These are phyloP conservation scores for Saturnispora ahearnii DNA, from an alignment of 805 yeast genomes.

Conservation along the genomic window DNA sequence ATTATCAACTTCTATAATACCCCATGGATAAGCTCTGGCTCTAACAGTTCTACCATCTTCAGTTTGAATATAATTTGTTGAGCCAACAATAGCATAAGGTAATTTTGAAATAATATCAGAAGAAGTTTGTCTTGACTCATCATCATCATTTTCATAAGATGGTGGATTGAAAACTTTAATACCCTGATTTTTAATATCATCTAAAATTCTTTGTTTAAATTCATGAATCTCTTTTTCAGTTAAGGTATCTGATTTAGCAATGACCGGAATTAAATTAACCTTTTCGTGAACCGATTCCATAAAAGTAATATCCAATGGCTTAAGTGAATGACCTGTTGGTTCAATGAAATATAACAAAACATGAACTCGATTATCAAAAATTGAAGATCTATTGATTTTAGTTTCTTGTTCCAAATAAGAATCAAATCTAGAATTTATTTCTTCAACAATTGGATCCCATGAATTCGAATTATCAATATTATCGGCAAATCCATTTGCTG, in stretches of 20 bases:
- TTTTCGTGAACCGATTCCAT: conserved; percentile 83
- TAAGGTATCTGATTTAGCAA: conserved; percentile 86
- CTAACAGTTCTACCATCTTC: conserved; percentile 74
- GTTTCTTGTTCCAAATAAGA: conserved; percentile 84
- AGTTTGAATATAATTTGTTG: conserved; percentile 61
- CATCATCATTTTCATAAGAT: conserved; percentile 66
- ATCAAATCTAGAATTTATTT: conserved; percentile 80
- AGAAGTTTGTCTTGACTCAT: conserved; percentile 62
- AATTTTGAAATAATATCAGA: conserved; percentile 57
- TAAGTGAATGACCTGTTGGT: conserved; percentile 92
- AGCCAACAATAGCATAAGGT: conserved; percentile 94
- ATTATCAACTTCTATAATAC: conserved; percentile 89
- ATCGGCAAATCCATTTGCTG: conserved; percentile 93
- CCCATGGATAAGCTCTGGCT: conserved; percentile 97
- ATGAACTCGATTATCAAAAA: conserved; percentile 79
- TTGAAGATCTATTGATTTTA: conserved; percentile 60
- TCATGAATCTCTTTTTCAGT: conserved; percentile 73
- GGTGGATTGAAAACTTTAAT: conserved; percentile 75
- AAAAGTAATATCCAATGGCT: conserved; percentile 79
- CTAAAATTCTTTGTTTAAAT: conserved; percentile 70
- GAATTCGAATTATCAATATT: conserved; percentile 67
- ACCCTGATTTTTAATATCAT: conserved; percentile 66
- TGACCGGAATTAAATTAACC: conserved; percentile 88
- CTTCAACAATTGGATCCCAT: conserved; percentile 89
- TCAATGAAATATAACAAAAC: conserved; percentile 91